These are phyloP conservation scores for Mimosa pudica DNA, from an alignment of 306 rosid genomes.

Conservation along the genomic window DNA sequence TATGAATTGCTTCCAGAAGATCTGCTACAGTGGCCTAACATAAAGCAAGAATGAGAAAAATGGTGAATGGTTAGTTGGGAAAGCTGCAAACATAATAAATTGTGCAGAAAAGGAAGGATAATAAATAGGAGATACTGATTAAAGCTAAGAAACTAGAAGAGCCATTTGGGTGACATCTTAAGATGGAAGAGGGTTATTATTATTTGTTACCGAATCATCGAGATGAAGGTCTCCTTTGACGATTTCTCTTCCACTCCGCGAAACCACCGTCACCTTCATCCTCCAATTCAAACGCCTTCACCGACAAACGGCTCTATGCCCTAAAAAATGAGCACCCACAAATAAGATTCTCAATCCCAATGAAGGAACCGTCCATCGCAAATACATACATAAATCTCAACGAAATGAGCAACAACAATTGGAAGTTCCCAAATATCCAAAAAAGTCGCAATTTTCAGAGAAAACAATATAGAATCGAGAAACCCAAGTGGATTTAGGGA, in stretches of 20 bases:
- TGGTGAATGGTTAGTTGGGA: slow-evolving; percentile 27
- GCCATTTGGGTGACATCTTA: slow-evolving; percentile 9
- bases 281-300: slow-evolving; percentile 35
- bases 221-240: slow-evolving; percentile 82
- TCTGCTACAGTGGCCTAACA: slow-evolving; percentile 87
- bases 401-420: neutral
- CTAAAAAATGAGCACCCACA: slow-evolving; percentile 13
- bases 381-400: neutral
- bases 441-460: neutral
- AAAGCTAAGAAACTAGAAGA: slow-evolving; percentile 4
- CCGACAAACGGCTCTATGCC: slow-evolving; percentile 27
- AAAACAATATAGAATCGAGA: neutral
- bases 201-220: slow-evolving; percentile 58
- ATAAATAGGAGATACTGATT: neutral
- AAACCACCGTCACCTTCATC: slow-evolving; percentile 85
- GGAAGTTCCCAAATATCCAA: neutral
- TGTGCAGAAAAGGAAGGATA: neutral
- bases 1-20: slow-evolving; percentile 85
- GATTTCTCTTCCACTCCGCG: slow-evolving; percentile 82
- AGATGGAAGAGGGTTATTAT: neutral
- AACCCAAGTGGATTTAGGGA: neutral
- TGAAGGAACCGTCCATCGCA: neutral
- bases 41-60: slow-evolving; percentile 32
- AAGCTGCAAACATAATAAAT: slow-evolving; percentile 10
- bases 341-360: slow-evolving; percentile 22